Evolutionary conservation across 2,329 filamentous ascomycete genomes (phyloP).

Genomic region (Myotisia sp.): DNA sequence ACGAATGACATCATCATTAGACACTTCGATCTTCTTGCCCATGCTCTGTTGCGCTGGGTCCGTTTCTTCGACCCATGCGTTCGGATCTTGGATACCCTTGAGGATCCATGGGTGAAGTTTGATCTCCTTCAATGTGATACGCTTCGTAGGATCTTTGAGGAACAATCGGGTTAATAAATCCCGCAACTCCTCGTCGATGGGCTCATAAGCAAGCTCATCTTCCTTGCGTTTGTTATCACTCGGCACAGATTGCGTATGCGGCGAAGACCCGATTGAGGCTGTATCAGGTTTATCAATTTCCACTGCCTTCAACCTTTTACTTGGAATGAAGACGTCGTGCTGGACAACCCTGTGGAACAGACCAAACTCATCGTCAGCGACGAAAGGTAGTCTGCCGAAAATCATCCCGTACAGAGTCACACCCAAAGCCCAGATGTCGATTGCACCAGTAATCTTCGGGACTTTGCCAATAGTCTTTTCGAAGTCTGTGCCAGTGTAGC

Average conservation of each 20-base stretch:
- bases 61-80: conserved; percentile 83
- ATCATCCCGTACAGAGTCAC: conserved; percentile 93
- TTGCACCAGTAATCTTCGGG: conserved; percentile 75
- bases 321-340: conserved; percentile 80
- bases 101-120: conserved; percentile 90
- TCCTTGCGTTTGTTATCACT: conserved; percentile 56
- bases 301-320: conserved; percentile 62
- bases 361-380: conserved; percentile 79
- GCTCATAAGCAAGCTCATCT: conserved; percentile 69
- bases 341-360: conserved; percentile 87
- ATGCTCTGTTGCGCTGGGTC: conserved; percentile 66
- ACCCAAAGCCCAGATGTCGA: conserved; percentile 93
- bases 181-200: conserved; percentile 62
- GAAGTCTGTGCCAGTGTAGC: conserved; percentile 63
- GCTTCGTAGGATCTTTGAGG: conserved; percentile 73
- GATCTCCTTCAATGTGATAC: conserved; percentile 80
- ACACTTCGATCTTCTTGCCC: conserved; percentile 79
- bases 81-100: conserved; percentile 57
- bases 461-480: conserved; percentile 38
- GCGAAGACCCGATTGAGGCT: background rate
- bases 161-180: conserved; percentile 70
- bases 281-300: conserved; percentile 26
- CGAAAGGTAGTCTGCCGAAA: conserved; percentile 83
- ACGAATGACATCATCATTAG: conserved; percentile 73
- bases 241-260: conserved; percentile 37